Base-by-base conservation (phyloP, 345 rosid species). In the Carallia brachiata region DNA sequence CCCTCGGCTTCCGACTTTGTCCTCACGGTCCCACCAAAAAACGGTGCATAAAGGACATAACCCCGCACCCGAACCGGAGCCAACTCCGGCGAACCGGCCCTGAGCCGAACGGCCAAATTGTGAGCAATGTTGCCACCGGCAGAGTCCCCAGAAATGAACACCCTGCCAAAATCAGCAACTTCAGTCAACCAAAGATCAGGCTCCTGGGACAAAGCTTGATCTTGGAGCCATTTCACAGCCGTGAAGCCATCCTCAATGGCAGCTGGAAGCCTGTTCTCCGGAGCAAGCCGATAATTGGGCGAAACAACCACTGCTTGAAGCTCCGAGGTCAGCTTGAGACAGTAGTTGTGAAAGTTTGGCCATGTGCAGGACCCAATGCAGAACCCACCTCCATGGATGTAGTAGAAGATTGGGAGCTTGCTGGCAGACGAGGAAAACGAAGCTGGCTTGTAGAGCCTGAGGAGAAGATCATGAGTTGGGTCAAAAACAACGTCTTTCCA, bases 351-450 rank as follows among this genome's bases (percentile, higher is more conserved):
- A 64, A 77, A 84, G 70, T 79, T 80, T 0, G 90, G 88, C 87
- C 87, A 88, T 4, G 86, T 55, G 19, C 87, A 82, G 4, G 93
- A 86, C 0, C 88, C 87, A 30, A 86, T 86, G 73, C 90, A 86
- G 62, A 88, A 88, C 1, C 90, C 93, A 6, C 90, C 87, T 0
- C 93, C 90, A 27, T 84, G 93, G 66, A 88, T 84, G 81, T 83
- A 88, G 78, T 73, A 85, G 16, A 68, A 68, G 63, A 77, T 48
- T 3, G 73, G 73, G 23, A 72, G 76, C 62, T 72, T 68, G 6
- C 60, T 6, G 4, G 63, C 37, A 48, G 80, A 32, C 9, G 75
- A 34, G 37, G 67, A 17, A 5, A 32, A 44, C 0, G 16, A 68
- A 32, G 84, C 73, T 1, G 89, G 89, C 59, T 78, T 86, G 68